Conservation (phyloP, 2,329 filamentous ascomycete species). For the Fusarium hostae region DNA sequence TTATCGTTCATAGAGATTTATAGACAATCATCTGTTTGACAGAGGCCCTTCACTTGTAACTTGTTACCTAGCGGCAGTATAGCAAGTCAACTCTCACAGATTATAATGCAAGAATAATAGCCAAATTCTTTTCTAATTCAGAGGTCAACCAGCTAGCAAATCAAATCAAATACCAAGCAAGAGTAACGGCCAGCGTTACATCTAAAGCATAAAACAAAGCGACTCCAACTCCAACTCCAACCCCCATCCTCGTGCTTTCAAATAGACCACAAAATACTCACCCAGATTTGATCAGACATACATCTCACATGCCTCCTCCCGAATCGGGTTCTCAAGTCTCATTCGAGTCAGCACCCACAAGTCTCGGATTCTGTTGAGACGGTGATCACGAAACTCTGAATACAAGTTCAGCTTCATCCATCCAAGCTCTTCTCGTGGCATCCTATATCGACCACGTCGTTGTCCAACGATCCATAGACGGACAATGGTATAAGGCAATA, state of each 20-base stretch:
- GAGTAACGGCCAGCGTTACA: neutral
- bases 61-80: neutral
- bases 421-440: neutral
- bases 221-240: neutral
- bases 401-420: slow-evolving; percentile 15
- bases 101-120: neutral
- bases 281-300: neutral
- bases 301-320: neutral
- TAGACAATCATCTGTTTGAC: neutral
- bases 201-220: neutral
- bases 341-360: slow-evolving; percentile 15
- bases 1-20: neutral
- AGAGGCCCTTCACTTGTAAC: neutral
- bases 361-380: neutral
- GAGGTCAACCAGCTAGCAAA: neutral
- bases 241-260: neutral
- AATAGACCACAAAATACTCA: neutral
- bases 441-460: neutral
- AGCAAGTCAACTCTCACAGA: neutral
- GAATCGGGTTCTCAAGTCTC: slow-evolving; percentile 7
- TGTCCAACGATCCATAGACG: slow-evolving; percentile 30
- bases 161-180: neutral
- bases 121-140: neutral
- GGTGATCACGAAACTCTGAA: neutral
- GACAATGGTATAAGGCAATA: neutral